Evolutionary conservation across 2,329 filamentous ascomycete genomes (phyloP).

Genomic region (Curvularia lunata): DNA sequence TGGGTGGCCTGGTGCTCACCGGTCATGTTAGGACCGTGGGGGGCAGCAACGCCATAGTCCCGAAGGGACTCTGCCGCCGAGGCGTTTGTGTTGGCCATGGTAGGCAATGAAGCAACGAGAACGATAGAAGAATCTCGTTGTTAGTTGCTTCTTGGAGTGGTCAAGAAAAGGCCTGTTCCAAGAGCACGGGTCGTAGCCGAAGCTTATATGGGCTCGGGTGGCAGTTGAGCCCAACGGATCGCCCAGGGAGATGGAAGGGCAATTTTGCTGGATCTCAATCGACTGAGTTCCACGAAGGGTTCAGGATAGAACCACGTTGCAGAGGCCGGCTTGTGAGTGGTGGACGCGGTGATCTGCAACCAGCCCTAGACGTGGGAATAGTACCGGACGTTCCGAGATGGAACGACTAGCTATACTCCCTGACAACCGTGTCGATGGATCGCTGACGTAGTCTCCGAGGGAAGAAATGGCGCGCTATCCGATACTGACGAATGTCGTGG

Average conservation of each 20-base stretch:
- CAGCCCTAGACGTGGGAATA: constrained; percentile 22
- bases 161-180: constrained; percentile 2
- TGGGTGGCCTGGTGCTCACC: constrained; percentile 54
- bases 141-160: neutral
- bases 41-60: constrained; percentile 56
- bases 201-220: constrained; percentile 22
- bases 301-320: constrained; percentile 29
- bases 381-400: constrained; percentile 24
- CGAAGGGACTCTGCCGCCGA: constrained; percentile 42
- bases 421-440: constrained; percentile 1
- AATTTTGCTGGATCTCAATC: constrained; percentile 4
- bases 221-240: neutral
- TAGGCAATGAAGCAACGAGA: constrained; percentile 12
- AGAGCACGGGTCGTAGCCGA: constrained; percentile 5
- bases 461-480: neutral
- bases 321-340: constrained; percentile 25
- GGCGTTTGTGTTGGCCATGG: constrained; percentile 31
- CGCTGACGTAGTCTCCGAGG: neutral
- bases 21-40: constrained; percentile 56
- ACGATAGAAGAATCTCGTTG: neutral
- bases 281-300: constrained; percentile 15
- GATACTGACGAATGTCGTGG: neutral
- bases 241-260: constrained; percentile 2
- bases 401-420: constrained; percentile 2
- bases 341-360: constrained; percentile 13